These are phyloP conservation scores for Stipa capillata DNA, from an alignment of 176 grass and related monocot genomes.

Conservation along the genomic window DNA sequence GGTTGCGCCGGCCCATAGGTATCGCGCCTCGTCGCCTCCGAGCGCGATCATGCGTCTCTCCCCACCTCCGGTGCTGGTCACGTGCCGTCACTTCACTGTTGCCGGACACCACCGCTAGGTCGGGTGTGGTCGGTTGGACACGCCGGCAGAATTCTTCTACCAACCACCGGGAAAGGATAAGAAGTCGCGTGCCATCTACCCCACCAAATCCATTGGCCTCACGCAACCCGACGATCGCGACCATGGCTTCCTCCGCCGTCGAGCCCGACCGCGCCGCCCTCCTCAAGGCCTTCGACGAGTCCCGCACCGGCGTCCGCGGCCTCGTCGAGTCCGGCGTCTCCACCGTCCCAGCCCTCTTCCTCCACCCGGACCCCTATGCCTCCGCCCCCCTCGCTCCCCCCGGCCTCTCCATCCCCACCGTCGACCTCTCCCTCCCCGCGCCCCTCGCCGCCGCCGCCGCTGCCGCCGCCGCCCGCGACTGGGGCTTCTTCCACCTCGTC, in stretches of 20 bases:
- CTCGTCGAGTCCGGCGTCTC: slow-evolving; percentile 67
- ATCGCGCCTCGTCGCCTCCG: background rate
- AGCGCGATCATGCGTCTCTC: background rate
- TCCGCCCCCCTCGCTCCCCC: slow-evolving; percentile 10
- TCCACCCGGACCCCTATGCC: slow-evolving; percentile 34
- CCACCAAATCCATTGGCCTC: background rate
- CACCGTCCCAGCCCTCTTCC: slow-evolving; percentile 38
- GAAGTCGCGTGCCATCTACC: background rate
- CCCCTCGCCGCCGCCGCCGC: slow-evolving; percentile 24
- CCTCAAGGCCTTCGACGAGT: slow-evolving; percentile 75
- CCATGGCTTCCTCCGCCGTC: slow-evolving; percentile 22
- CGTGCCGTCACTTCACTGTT: background rate
- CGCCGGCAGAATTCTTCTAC: background rate
- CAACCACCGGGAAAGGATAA: background rate
- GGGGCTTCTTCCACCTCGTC: slow-evolving; percentile 83
- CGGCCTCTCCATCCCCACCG: slow-evolving; percentile 33
- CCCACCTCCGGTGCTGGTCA: background rate
- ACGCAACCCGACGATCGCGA: background rate
- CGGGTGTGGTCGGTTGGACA: background rate
- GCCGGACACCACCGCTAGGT: background rate
- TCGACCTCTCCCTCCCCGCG: slow-evolving; percentile 40
- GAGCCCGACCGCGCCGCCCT: slow-evolving; percentile 35
- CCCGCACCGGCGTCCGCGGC: slow-evolving; percentile 66
- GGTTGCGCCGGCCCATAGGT: background rate
- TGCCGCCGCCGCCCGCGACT: slow-evolving; percentile 30